These are phyloP conservation scores for Celoporthe dispersa DNA, from an alignment of 2,329 filamentous ascomycete genomes.

Conservation along the genomic window DNA sequence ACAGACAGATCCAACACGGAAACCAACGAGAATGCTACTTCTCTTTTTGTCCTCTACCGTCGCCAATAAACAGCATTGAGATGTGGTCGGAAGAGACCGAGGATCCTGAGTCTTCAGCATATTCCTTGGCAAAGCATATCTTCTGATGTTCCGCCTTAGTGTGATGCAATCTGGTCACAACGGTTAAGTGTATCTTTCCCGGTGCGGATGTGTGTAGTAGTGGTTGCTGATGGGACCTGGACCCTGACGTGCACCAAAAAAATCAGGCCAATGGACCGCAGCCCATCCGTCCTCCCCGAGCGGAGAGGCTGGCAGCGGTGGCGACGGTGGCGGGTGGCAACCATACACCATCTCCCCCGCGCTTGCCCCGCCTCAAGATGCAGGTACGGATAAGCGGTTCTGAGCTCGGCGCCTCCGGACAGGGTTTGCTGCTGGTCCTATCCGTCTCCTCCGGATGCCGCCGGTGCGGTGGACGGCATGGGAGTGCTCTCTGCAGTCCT, in stretches of 20 bases:
- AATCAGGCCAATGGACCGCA: slow-evolving; percentile 45
- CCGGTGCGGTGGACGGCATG: slow-evolving; percentile 42
- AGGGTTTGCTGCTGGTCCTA: slow-evolving; percentile 40
- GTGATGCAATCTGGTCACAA: neutral
- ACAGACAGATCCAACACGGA: neutral
- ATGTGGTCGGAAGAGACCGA: too few species aligned
- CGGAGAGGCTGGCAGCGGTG: neutral
- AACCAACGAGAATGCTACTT: neutral
- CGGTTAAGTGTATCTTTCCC: neutral
- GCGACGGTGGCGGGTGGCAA: neutral
- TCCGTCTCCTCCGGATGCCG: slow-evolving; percentile 30
- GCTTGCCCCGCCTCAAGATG: slow-evolving; percentile 31
- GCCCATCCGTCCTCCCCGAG: slow-evolving; percentile 39
- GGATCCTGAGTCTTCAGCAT: neutral
- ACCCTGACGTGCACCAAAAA: slow-evolving; percentile 48
- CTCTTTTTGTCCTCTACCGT: too few species aligned
- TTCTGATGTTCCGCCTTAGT: neutral
- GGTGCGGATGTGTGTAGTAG: neutral
- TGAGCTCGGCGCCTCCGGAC: slow-evolving; percentile 39
- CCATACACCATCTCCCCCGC: neutral
- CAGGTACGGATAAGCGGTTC: slow-evolving; percentile 30
- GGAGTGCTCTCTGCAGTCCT: slow-evolving; percentile 38
- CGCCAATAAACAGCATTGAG: too few species aligned
- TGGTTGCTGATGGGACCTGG: slow-evolving; percentile 28
- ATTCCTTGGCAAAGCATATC: neutral